Conservation (phyloP, 805 yeast genomes). For the Zygosaccharomyces lentus region DNA sequence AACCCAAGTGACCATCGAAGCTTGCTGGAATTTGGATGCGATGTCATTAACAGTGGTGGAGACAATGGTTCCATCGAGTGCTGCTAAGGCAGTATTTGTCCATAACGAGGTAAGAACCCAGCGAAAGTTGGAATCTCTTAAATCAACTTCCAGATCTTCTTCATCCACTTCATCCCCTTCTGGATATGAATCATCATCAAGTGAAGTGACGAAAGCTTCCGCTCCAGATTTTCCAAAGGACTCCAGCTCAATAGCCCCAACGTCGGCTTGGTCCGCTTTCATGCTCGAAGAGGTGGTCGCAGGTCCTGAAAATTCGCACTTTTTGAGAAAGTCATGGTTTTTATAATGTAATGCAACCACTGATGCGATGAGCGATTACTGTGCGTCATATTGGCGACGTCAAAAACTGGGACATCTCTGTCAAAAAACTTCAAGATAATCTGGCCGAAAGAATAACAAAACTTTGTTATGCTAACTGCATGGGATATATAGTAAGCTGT, state of each 20-base stretch:
- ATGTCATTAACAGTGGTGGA: conserved; percentile 55
- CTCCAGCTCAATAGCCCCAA: not conserved
- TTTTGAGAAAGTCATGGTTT: not conserved
- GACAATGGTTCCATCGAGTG: conserved; percentile 57
- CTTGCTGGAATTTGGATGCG: conserved; percentile 54
- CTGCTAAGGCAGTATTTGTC: conserved; percentile 47
- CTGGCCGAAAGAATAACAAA: no score
- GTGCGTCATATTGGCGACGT: not conserved
- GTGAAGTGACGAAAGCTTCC: not conserved
- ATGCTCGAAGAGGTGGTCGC: not conserved
- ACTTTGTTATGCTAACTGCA: no score
- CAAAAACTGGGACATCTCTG: not conserved
- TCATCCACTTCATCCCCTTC: conserved; percentile 5
- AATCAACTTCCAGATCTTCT: conserved; percentile 13
- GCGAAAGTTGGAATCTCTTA: conserved; percentile 13
- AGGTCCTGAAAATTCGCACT: not conserved
- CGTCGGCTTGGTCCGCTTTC: not conserved
- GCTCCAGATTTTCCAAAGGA: not conserved
- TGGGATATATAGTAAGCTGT: not conserved
- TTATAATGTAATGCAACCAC: not conserved
- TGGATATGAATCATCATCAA: conserved; percentile 1
- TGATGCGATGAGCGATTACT: not conserved
- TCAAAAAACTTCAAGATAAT: no score
- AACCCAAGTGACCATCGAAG: conserved; percentile 58
- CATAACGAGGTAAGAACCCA: conserved; percentile 34